A percentile compares a stretch with the other conserved stretches of the same genome.
These are phyloP conservation scores for Suhomyces chickasaworum DNA, from an alignment of 1,139 yeast genomes.

Conservation along the genomic window DNA sequence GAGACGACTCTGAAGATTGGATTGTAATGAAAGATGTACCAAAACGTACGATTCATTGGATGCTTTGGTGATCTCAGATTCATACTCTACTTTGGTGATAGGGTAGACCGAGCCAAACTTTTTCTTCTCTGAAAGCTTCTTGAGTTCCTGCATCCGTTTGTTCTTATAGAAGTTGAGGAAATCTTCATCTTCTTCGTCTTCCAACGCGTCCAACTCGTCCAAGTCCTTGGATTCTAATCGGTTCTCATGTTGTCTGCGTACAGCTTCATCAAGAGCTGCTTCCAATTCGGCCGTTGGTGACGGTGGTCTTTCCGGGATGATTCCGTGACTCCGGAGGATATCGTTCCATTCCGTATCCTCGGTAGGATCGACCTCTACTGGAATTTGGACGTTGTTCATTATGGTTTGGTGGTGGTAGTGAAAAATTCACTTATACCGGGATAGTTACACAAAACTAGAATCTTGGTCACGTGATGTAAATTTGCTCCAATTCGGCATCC, in stretches of 20 bases:
- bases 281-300: conserved; percentile 87
- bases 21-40: conserved; percentile 73
- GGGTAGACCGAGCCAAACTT: conserved; percentile 78
- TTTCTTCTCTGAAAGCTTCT: conserved; percentile 58
- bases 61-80: conserved; percentile 80
- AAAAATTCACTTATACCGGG: not conserved
- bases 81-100: conserved; percentile 84
- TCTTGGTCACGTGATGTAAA: not conserved
- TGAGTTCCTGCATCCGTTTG: conserved; percentile 74
- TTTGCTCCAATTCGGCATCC: not conserved
- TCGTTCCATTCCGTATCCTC: conserved; percentile 99
- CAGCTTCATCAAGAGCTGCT: conserved; percentile 83
- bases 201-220: conserved; percentile 78
- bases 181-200: conserved; percentile 78
- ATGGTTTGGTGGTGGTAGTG: not conserved
- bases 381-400: conserved; percentile 48
- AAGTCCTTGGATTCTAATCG: conserved; percentile 72
- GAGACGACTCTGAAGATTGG: conserved; percentile 73
- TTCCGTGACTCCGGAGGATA: conserved; percentile 83
- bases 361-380: conserved; percentile 88
- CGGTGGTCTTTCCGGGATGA: conserved; percentile 89
- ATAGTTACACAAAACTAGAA: no score
- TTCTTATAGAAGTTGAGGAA: conserved; percentile 73
- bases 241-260: conserved; percentile 71
- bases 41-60: conserved; percentile 63